Percentiles rank a stretch among this genome's conserved stretches.
Evolutionary conservation across 2,329 filamentous ascomycete genomes (phyloP).

Genomic region (Byssothecium circinans): DNA sequence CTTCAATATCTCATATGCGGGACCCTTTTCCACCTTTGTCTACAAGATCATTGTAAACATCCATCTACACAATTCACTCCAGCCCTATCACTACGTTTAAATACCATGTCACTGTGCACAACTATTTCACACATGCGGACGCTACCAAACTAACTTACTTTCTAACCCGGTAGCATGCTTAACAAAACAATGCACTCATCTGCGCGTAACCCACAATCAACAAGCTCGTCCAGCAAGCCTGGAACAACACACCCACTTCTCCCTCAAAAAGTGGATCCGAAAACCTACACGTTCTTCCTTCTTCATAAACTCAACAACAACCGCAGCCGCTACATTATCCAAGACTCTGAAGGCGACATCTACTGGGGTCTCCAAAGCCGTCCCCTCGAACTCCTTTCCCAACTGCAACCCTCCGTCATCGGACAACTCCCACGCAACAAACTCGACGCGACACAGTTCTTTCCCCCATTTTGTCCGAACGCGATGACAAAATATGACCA

Average conservation of each 20-base stretch:
- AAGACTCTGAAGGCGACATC: not conserved
- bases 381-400: not conserved
- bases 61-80: too few species aligned
- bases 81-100: too few species aligned
- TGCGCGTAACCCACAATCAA: too few species aligned
- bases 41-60: too few species aligned
- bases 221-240: too few species aligned
- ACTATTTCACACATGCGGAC: too few species aligned
- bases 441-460: not conserved
- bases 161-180: too few species aligned
- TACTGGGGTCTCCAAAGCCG: not conserved
- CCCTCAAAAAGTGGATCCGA: not conserved
- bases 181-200: too few species aligned
- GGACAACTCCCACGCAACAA: not conserved
- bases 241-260: not conserved
- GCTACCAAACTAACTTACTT: too few species aligned
- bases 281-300: not conserved
- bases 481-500: not conserved
- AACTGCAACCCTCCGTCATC: not conserved
- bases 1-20: too few species aligned
- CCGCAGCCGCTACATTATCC: not conserved
- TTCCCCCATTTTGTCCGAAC: not conserved
- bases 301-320: not conserved
- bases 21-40: too few species aligned
- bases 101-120: too few species aligned